phyloP scores from a whole-genome alignment of 208 protist genomes.

The Novymonas esmeraldas region DNA sequence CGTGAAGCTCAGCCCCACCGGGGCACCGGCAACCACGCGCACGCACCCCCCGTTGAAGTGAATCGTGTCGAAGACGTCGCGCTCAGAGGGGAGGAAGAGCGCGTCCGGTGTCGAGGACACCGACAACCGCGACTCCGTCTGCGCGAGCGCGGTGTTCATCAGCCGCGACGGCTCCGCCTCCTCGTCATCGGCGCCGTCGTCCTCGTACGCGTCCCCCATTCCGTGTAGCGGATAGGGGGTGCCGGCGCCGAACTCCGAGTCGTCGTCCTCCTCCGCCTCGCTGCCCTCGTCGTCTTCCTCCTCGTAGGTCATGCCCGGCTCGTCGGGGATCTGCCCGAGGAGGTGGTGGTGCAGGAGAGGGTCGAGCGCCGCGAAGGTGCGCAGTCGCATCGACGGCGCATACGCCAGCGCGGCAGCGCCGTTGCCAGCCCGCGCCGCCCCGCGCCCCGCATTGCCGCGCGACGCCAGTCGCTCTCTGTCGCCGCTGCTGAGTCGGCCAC shows the following conservation, averaged over 20 bases:
- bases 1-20: conserved; percentile 69
- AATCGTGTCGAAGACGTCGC: conserved; percentile 49
- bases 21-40: conserved; percentile 37
- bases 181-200: conserved; percentile 3
- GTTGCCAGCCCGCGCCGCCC: conserved; percentile 7
- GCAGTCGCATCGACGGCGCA: conserved; percentile 22
- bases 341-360: conserved; percentile 9
- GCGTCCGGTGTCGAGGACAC: conserved; percentile 22
- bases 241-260: conserved; percentile 11
- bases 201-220: conserved; percentile 31
- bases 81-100: conserved; percentile 12
- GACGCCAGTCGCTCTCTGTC: not conserved
- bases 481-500: not conserved
- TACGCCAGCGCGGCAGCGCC: conserved; percentile 2
- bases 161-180: not conserved
- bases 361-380: conserved; percentile 16
- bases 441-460: not conserved
- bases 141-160: conserved; percentile 3
- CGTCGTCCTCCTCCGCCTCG: conserved; percentile 19
- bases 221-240: conserved; percentile 23
- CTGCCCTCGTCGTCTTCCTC: conserved; percentile 30
- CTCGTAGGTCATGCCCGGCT: conserved; percentile 19
- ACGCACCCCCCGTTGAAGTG: conserved; percentile 77
- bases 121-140: conserved; percentile 17
- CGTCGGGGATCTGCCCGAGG: conserved; percentile 2